Conservation (phyloP, 2,329 filamentous ascomycete genomes). For the Fusarium lyarnte region DNA sequence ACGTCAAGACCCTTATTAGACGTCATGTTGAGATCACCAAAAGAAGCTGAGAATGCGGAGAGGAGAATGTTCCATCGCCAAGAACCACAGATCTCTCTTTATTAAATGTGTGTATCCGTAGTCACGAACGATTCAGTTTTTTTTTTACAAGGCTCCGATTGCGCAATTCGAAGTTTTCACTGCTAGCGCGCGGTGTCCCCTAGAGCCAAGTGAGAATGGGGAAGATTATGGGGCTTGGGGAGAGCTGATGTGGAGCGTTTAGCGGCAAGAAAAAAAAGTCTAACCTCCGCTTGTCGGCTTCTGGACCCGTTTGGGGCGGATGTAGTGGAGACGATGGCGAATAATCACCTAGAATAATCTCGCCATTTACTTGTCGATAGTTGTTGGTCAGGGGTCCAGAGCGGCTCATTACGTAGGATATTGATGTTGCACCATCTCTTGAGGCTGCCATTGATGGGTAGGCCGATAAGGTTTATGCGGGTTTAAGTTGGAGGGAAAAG, state of each 20-base stretch:
- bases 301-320: background rate
- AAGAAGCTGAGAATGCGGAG: background rate
- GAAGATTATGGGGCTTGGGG: conserved; percentile 20
- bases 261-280: background rate
- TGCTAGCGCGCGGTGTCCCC: conserved; percentile 5
- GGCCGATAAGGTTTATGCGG: background rate
- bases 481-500: background rate
- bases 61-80: background rate
- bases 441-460: background rate
- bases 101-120: too few relatives aligned
- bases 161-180: conserved; percentile 40
- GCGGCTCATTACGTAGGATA: background rate
- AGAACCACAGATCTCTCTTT: background rate
- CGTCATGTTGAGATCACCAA: conserved; percentile 1
- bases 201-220: conserved; percentile 9
- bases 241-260: background rate
- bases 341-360: background rate
- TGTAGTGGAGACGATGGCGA: background rate
- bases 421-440: background rate
- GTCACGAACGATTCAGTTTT: background rate
- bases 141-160: conserved; percentile 7
- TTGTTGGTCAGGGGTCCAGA: background rate
- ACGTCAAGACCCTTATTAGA: background rate
- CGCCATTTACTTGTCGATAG: background rate
- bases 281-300: conserved; percentile 5